Conservation (phyloP, 495 filamentous ascomycete species). For the Aspergillus hancockii region DNA sequence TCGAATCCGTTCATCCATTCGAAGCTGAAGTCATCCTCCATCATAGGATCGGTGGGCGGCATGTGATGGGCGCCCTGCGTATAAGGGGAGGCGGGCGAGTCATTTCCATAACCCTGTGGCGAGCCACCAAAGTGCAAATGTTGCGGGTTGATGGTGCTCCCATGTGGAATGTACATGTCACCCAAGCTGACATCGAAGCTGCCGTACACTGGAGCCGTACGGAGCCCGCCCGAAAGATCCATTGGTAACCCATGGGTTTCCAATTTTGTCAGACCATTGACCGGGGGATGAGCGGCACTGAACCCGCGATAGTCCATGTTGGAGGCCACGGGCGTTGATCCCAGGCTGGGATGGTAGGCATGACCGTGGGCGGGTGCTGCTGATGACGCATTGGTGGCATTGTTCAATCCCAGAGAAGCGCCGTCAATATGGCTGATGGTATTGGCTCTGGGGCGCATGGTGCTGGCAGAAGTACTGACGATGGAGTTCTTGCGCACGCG, state of each 20-base stretch:
- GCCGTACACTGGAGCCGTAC: conserved; percentile 76
- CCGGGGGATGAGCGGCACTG: conserved; percentile 57
- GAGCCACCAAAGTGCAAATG: conserved; percentile 91
- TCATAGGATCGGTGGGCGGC: conserved; percentile 47
- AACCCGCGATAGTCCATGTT: conserved; percentile 70
- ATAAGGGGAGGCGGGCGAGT: conserved; percentile 72
- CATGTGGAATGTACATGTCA: conserved; percentile 73
- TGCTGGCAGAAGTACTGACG: conserved; percentile 59
- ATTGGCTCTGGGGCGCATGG: conserved; percentile 89
- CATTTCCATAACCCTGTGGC: conserved; percentile 66
- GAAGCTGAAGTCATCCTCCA: conserved; percentile 75
- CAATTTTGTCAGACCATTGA: conserved; percentile 74
- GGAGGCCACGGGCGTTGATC: conserved; percentile 63
- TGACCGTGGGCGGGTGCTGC: conserved; percentile 44
- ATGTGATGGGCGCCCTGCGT: conserved; percentile 64
- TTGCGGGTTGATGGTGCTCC: conserved; percentile 88
- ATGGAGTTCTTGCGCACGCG: conserved; percentile 92
- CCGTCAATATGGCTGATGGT: conserved; percentile 95
- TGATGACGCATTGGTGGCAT: conserved; percentile 58
- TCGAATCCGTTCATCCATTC: conserved; percentile 89
- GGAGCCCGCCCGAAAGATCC: conserved; percentile 63
- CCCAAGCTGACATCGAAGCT: conserved; percentile 73
- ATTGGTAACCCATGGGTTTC: conserved; percentile 73
- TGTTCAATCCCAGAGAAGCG: conserved; percentile 69
- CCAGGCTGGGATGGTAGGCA: conserved; percentile 66